Evolutionary conservation across 345 rosid species (phyloP).

Genomic region (Erodium maritimum): DNA sequence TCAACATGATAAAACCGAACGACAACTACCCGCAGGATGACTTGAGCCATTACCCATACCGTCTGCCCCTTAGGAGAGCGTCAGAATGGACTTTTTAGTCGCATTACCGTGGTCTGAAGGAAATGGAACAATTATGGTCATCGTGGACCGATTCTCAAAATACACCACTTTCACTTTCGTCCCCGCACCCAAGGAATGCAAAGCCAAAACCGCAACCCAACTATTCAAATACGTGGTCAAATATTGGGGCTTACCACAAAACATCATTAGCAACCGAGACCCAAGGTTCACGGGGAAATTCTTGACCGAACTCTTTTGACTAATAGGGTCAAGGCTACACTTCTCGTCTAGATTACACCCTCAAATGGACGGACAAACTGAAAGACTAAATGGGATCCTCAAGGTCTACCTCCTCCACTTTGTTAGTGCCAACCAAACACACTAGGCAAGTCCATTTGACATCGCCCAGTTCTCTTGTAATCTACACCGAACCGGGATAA

Average conservation of each 20-base stretch:
- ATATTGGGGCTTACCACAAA: too few species aligned
- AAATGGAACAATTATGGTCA: not conserved
- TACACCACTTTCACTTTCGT: not conserved
- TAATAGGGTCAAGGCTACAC: not conserved
- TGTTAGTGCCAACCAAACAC: not conserved
- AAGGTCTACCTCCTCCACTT: too few species aligned
- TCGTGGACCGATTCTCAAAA: too few species aligned
- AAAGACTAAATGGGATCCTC: not conserved
- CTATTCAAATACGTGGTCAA: too few species aligned
- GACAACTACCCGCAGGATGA: not conserved
- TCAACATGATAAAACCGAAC: not conserved
- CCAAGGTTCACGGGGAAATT: too few species aligned
- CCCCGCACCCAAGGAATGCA: not conserved
- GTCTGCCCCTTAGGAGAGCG: not conserved
- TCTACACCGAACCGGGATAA: too few species aligned
- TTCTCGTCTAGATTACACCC: not conserved
- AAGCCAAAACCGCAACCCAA: not conserved
- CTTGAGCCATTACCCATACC: not conserved
- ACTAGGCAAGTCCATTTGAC: not conserved
- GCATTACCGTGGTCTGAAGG: conserved; percentile 1
- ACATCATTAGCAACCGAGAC: too few species aligned
- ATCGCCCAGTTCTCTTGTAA: too few species aligned
- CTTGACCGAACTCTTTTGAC: too few species aligned
- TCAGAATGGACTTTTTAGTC: not conserved
- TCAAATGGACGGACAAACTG: not conserved